phyloP scores from a whole-genome alignment of 1,284 basidiomycete species.

The Ceratobasidium sp. region DNA sequence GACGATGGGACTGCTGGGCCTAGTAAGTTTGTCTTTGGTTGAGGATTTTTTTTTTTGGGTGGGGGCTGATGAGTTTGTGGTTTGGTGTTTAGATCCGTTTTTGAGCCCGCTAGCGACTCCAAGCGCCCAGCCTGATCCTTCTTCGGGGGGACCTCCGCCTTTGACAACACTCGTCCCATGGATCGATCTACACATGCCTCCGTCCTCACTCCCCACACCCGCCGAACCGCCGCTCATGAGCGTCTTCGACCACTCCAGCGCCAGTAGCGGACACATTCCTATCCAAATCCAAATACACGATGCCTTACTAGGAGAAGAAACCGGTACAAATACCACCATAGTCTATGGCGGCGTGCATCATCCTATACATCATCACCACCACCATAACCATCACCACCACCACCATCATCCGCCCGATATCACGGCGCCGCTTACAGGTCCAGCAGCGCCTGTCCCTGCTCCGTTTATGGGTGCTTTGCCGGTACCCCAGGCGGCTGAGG shows the following conservation, averaged over 20 bases:
- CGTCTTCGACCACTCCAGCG: constrained; percentile 42
- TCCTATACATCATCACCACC: background rate
- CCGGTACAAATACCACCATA: background rate
- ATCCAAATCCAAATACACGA: constrained; percentile 43
- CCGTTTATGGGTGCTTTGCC: constrained; percentile 17
- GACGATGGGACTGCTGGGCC: background rate
- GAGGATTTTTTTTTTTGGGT: too few relatives aligned
- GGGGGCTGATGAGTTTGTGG: too few relatives aligned
- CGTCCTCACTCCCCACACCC: constrained; percentile 31
- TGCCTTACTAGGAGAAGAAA: constrained; percentile 28
- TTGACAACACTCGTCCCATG: constrained; percentile 33
- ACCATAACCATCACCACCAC: background rate
- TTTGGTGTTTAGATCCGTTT: too few relatives aligned
- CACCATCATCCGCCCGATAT: too few relatives aligned
- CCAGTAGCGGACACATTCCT: constrained; percentile 25
- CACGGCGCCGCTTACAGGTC: background rate
- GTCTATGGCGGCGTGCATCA: background rate
- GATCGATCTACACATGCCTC: constrained; percentile 44
- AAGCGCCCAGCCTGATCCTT: background rate
- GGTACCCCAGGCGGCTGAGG: constrained; percentile 2
- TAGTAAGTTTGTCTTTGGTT: background rate
- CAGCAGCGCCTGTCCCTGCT: background rate
- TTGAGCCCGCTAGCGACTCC: background rate
- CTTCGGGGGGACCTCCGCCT: background rate
- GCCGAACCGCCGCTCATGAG: constrained; percentile 39